Evolutionary conservation across 2,329 filamentous ascomycete species (phyloP).

Genomic region (Orbilia ellipsospora): DNA sequence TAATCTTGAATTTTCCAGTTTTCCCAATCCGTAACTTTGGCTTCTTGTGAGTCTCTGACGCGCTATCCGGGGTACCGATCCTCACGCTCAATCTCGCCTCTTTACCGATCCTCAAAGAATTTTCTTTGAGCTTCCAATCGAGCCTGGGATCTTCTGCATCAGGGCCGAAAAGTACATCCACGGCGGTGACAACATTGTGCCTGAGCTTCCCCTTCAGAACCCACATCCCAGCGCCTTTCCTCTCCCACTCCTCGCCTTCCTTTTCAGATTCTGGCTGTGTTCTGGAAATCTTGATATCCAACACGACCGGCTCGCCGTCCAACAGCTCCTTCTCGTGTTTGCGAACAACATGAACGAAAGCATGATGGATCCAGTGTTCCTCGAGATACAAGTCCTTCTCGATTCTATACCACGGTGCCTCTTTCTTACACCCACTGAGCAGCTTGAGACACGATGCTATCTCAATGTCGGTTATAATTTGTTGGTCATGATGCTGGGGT

Average conservation of each 20-base stretch:
- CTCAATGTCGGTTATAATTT: conserved; percentile 86
- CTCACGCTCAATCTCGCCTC: conserved; percentile 75
- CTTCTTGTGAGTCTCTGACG: conserved; percentile 69
- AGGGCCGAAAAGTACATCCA: conserved; percentile 88
- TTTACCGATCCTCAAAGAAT: conserved; percentile 54
- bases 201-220: conserved; percentile 74
- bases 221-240: conserved; percentile 81
- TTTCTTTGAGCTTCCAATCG: conserved; percentile 81
- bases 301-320: conserved; percentile 77
- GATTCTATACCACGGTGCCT: conserved; percentile 74
- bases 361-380: conserved; percentile 77
- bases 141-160: conserved; percentile 90
- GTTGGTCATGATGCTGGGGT: conserved; percentile 83
- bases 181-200: conserved; percentile 74
- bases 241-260: conserved; percentile 77
- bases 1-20: conserved; percentile 94
- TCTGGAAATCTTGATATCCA: conserved; percentile 80
- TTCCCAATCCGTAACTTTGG: conserved; percentile 81
- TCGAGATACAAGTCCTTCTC: conserved; percentile 90
- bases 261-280: conserved; percentile 72
- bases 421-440: conserved; percentile 74
- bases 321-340: conserved; percentile 87
- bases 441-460: conserved; percentile 79
- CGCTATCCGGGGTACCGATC: conserved; percentile 71
- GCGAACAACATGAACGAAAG: conserved; percentile 82